phyloP scores from a whole-genome alignment of 2,329 filamentous ascomycete species.

The Fusarium solani-melongenae region DNA sequence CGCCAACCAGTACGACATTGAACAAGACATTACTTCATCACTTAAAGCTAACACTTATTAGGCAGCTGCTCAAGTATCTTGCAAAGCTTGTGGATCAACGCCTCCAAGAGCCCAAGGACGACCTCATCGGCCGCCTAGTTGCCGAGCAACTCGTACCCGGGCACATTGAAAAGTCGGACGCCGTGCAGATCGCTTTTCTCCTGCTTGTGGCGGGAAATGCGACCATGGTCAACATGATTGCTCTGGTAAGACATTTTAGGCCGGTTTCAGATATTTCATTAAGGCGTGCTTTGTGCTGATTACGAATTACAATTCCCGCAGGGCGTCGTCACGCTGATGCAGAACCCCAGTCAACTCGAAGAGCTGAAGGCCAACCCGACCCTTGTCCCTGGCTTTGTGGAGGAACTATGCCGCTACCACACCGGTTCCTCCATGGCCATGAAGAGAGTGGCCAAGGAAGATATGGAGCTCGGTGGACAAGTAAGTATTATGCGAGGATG shows the following conservation, averaged over 20 bases:
- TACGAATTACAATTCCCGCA: slow-evolving; percentile 20
- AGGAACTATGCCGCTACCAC: slow-evolving; percentile 61
- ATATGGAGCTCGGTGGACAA: slow-evolving; percentile 56
- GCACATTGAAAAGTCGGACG: slow-evolving; percentile 52
- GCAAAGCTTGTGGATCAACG: slow-evolving; percentile 54
- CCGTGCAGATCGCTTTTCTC: slow-evolving; percentile 60
- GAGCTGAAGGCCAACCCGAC: slow-evolving; percentile 53
- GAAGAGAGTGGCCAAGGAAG: slow-evolving; percentile 58
- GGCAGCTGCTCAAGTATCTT: slow-evolving; percentile 57
- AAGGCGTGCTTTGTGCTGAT: not conserved
- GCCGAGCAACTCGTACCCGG: slow-evolving; percentile 53
- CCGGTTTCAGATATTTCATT: not conserved
- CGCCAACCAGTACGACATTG: slow-evolving; percentile 52
- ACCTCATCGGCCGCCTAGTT: slow-evolving; percentile 58
- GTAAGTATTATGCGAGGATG: slow-evolving; percentile 28
- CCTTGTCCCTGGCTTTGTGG: slow-evolving; percentile 53
- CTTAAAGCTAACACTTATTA: slow-evolving; percentile 19
- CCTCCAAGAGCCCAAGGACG: slow-evolving; percentile 51
- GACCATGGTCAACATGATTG: slow-evolving; percentile 63
- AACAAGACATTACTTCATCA: not conserved
- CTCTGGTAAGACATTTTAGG: slow-evolving; percentile 46
- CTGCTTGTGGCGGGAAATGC: slow-evolving; percentile 63
- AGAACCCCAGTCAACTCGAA: slow-evolving; percentile 54
- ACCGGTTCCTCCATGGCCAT: slow-evolving; percentile 59
- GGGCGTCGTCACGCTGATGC: slow-evolving; percentile 57